Evolutionary conservation across 2,329 filamentous ascomycete genomes (phyloP).

Genomic region (Dothideomycetes sp.): DNA sequence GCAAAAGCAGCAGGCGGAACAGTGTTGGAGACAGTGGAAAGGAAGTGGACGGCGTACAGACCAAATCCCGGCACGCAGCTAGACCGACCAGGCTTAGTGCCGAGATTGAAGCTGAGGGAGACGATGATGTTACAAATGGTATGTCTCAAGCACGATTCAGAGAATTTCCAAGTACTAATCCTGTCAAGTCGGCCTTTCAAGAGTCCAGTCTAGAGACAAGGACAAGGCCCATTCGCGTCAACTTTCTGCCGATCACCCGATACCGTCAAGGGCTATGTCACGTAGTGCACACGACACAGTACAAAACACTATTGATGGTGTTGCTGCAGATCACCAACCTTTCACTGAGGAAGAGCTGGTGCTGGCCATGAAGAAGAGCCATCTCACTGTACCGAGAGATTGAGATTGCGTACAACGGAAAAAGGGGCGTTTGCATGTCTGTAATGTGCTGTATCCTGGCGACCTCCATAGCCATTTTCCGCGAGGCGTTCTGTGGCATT

Average conservation of each 20-base stretch:
- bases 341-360: conserved; percentile 36
- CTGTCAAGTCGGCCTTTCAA: conserved; percentile 22
- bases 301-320: conserved; percentile 9
- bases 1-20: conserved; percentile 16
- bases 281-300: background rate
- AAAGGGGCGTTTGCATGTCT: no score
- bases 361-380: conserved; percentile 30
- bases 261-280: conserved; percentile 1
- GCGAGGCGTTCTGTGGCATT: no score
- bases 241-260: background rate
- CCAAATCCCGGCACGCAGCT: conserved; percentile 12
- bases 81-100: conserved; percentile 18
- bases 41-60: conserved; percentile 12
- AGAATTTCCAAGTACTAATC: background rate
- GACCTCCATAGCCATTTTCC: no score
- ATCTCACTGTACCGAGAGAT: conserved; percentile 22
- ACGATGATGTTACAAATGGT: conserved; percentile 38
- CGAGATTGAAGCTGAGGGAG: conserved; percentile 30
- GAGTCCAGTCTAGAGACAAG: conserved; percentile 20
- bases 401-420: no score
- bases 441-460: no score
- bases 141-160: conserved; percentile 6
- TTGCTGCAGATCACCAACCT: conserved; percentile 23
- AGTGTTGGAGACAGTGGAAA: conserved; percentile 16
- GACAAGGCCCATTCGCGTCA: background rate